phyloP scores from a whole-genome alignment of 345 rosid genomes.

The Arabidopsis suecica region DNA sequence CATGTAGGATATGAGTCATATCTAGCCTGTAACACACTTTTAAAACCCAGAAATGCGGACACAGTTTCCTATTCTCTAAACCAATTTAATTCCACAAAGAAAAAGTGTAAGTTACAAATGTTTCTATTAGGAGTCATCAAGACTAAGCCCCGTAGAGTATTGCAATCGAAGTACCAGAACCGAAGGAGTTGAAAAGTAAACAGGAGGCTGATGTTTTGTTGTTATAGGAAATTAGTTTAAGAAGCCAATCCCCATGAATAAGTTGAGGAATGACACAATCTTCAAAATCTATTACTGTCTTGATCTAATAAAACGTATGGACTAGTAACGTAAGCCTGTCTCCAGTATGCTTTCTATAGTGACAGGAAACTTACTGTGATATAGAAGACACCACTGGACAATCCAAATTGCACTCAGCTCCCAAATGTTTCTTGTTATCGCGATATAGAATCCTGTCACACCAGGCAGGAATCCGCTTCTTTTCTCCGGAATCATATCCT shows the following conservation, averaged over 20 bases:
- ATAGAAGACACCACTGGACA: constrained; percentile 69
- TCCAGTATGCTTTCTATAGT: constrained; percentile 14
- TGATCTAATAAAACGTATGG: constrained; percentile 11
- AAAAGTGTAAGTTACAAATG: not conserved
- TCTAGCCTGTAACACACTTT: not conserved
- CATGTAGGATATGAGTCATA: not conserved
- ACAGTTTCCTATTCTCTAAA: not conserved
- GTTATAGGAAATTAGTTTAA: not conserved
- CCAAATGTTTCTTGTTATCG: constrained; percentile 56
- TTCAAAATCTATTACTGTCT: constrained; percentile 9
- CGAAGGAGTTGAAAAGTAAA: not conserved
- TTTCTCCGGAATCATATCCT: constrained; percentile 91
- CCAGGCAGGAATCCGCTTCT: constrained; percentile 89
- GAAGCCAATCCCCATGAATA: not conserved
- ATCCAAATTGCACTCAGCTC: constrained; percentile 67
- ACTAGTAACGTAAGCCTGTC: constrained; percentile 1
- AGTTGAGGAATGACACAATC: not conserved
- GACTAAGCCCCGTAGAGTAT: not conserved
- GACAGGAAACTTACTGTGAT: constrained; percentile 26
- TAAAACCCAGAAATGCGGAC: not conserved
- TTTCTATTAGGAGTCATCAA: constrained; percentile 4
- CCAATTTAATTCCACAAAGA: not conserved
- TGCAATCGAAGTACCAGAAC: constrained; percentile 1
- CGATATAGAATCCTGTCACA: constrained; percentile 83
- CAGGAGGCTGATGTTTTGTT: not conserved